Evolutionary conservation across 495 filamentous ascomycete species (phyloP), one percentile per base, ranked within the genome.

Genomic region (Penicillium malachiteum): DNA sequence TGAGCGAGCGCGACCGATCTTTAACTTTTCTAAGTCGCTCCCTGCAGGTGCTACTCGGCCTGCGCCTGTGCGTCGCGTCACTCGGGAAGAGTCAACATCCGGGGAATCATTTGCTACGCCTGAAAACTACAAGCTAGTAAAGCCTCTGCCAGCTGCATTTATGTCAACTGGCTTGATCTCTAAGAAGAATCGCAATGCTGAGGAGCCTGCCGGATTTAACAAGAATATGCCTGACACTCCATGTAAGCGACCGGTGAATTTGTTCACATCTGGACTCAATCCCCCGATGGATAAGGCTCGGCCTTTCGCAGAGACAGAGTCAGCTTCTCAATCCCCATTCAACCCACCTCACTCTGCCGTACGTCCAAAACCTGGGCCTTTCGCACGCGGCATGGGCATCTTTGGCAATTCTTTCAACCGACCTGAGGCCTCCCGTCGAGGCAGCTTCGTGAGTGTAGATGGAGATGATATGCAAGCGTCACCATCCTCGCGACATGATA

Each of bases 91-190:
- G 33, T 78, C 73, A 38, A 70, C 58, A 3, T 70, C 73, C 0
- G 48, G 48, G 12, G 80, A 81, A 12, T 80, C 84, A 9, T 85
- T 92, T 54, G 86, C 87, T 32, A 97, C 93, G 0, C 93, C 93
- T 0, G 83, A 90, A 51, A 88, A 86, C 52, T 96, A 89, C 65
- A 92, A 90, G 67, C 78, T 84, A 6, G 89, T 87, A 11, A 95
- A 88, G 67, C 93, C 93, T 34, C 76, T 89, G 8, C 89, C 90
- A 33, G 86, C 87, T 16, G 93, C 91, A 10, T 97, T 97, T 71
- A 89, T 88, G 79, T 97, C 94, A 0, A 97, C 94, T 5, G 94
- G 94, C 31, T 74, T 98, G 42, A 88, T 97, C 34, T 96, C 94
- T 5, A 97, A 97, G 75, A 84, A 63, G 78, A 90, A 76, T 66